Base-by-base conservation (phyloP, 805 yeast species). In the Yarrowia yakushimensis region DNA sequence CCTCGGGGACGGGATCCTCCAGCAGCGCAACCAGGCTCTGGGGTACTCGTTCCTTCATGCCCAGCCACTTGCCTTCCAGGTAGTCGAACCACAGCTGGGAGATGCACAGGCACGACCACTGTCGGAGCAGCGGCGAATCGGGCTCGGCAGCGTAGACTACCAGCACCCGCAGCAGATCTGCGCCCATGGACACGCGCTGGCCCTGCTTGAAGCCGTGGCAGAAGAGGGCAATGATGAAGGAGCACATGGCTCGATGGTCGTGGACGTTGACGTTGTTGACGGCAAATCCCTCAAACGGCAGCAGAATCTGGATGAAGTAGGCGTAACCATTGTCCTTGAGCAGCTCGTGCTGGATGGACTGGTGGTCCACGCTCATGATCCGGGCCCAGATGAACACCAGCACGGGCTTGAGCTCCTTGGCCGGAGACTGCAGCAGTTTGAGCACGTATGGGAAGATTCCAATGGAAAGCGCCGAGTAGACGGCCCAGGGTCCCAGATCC, bases 401-500 rank as follows among this genome's bases (percentile, higher is more conserved):
- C 3, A 93, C 96, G 0, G 98, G 98, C 69, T 91, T 91, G 64
- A 94, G 78, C 70, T 94, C 98, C 27, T 90, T 96, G 0, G 98
- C 97, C 0, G 98, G 98, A 64, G 96, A 86, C 71, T 93, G 98
- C 33, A 94, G 76, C 22, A 94, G 79, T 69, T 92, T 90, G 62
- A 93, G 77, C 31, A 94, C 96, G 71, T 94, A 94, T 0, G 98
- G 98, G 74, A 93, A 94, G 30, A 94, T 93, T 22, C 98, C 98
- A 66, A 94, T 92, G 8, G 97, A 89, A 31, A 94, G 76, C 0
- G 97, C 96, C 30, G 92, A 77, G 69, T 91, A 89, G 0, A 94
- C 98, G 0, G 99, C 98, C 96, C 97, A 90, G 0, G 99, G 97
- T 0, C 99, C 99, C 36, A 94, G 76, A 73, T 94, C 99, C 43